Evolutionary conservation across 139 green algal species (phyloP).

Genomic region (Coccomyxa sp.): DNA sequence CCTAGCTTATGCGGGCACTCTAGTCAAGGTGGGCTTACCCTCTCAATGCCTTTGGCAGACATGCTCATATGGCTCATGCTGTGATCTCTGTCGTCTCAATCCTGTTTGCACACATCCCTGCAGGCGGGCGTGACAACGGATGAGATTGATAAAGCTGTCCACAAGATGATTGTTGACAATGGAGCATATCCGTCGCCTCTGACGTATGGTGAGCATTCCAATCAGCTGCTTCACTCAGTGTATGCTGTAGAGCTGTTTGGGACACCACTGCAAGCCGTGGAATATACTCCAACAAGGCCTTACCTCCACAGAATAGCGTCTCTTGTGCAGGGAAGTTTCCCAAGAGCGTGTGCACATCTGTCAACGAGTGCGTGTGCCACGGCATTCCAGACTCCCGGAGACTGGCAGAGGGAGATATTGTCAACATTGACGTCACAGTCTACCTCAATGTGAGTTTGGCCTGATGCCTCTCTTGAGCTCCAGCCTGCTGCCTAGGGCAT

Average conservation of each 20-base stretch:
- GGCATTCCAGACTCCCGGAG: conserved; percentile 75
- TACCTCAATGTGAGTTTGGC: conserved; percentile 67
- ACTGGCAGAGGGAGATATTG: conserved; percentile 84
- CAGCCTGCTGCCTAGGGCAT: too few species aligned
- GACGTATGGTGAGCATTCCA: conserved; percentile 61
- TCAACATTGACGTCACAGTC: conserved; percentile 98
- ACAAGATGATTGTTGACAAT: conserved; percentile 77
- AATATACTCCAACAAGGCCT: not conserved
- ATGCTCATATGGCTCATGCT: not conserved
- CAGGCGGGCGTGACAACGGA: conserved; percentile 89
- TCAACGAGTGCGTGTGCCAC: conserved; percentile 99
- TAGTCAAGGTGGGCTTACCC: conserved; percentile 47
- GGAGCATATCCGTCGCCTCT: conserved; percentile 93
- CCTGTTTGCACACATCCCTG: not conserved
- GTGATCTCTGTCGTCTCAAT: not conserved
- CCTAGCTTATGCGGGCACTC: conserved; percentile 63
- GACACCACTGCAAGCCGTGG: not conserved
- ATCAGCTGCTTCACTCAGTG: not conserved
- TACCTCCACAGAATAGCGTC: not conserved
- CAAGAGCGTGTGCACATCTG: conserved; percentile 95
- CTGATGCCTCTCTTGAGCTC: not conserved
- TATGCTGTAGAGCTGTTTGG: not conserved
- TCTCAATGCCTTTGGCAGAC: not conserved
- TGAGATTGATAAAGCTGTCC: conserved; percentile 88
- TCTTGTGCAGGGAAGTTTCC: conserved; percentile 74